Percentiles rank a stretch among this genome's conserved stretches.
These are phyloP conservation scores for Alternaria ethzedia DNA, from an alignment of 2,329 filamentous ascomycete genomes.

Conservation along the genomic window DNA sequence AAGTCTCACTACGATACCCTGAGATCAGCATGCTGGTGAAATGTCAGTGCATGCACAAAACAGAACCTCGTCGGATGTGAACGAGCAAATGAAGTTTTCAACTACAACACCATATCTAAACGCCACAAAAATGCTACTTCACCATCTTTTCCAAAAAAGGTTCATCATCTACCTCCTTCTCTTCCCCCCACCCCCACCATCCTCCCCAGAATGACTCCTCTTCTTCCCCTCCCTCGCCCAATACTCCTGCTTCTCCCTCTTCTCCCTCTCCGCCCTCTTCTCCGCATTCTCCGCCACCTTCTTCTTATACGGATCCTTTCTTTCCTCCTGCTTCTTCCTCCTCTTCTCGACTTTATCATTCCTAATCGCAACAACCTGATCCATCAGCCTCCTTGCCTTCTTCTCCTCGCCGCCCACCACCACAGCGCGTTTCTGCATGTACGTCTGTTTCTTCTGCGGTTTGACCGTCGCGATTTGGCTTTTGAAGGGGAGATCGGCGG, in stretches of 20 bases:
- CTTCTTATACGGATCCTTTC: constrained; percentile 78
- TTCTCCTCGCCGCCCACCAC: constrained; percentile 84
- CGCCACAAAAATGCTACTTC: neutral
- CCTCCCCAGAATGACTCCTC: constrained; percentile 59
- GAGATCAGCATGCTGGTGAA: too few species aligned
- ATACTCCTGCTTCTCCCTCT: constrained; percentile 88
- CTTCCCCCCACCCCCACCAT: constrained; percentile 48
- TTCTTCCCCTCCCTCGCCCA: constrained; percentile 92
- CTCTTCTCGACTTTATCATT: constrained; percentile 91
- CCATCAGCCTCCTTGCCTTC: constrained; percentile 85
- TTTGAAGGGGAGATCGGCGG: constrained; percentile 87
- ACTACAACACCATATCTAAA: neutral
- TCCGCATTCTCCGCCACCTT: constrained; percentile 83
- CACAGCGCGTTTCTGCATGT: constrained; percentile 96
- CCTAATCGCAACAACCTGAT: constrained; percentile 87
- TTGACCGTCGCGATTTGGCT: constrained; percentile 85
- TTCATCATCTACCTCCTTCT: constrained; percentile 29
- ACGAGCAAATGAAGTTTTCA: neutral
- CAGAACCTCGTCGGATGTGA: neutral
- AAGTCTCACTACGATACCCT: neutral
- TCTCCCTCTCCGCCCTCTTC: constrained; percentile 86
- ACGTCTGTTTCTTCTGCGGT: constrained; percentile 80
- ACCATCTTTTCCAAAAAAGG: too few species aligned
- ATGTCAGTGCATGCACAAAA: neutral
- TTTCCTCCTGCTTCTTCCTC: constrained; percentile 84